Percentiles rank a stretch among this genome's conserved stretches.
These are phyloP conservation scores for Naganishia randhawae DNA, from an alignment of 768 basidiomycete genomes.

Conservation along the genomic window DNA sequence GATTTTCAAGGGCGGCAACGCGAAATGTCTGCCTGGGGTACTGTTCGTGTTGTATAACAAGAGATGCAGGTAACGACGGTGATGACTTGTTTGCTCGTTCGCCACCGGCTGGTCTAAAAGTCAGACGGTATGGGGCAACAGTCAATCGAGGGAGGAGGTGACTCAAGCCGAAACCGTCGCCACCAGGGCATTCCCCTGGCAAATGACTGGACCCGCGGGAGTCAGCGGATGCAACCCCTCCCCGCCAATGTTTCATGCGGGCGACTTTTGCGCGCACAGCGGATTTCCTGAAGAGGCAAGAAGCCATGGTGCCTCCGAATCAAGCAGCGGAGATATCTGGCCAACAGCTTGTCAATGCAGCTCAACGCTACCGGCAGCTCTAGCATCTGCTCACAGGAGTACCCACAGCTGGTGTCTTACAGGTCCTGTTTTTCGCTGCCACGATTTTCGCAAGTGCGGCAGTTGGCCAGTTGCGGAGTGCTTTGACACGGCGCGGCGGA, in stretches of 20 bases:
- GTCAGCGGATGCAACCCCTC: not conserved
- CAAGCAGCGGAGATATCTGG: not conserved
- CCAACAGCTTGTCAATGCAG: not conserved
- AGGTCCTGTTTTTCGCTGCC: too few relatives aligned
- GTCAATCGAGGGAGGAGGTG: not conserved
- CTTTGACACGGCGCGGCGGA: too few relatives aligned
- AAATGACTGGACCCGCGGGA: not conserved
- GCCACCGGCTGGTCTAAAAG: not conserved
- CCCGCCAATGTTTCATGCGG: not conserved
- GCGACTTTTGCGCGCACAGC: not conserved
- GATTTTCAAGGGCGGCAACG: not conserved
- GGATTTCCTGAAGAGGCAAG: not conserved
- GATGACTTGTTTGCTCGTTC: not conserved
- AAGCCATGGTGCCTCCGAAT: not conserved
- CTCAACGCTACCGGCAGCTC: too few relatives aligned
- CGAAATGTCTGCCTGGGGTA: not conserved
- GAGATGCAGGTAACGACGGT: too few relatives aligned
- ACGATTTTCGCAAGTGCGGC: too few relatives aligned
- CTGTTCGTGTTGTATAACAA: too few relatives aligned
- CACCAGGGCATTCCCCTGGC: not conserved
- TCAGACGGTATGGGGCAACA: not conserved
- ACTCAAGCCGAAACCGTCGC: not conserved
- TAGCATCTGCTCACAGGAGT: too few relatives aligned
- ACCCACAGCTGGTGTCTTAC: too few relatives aligned
- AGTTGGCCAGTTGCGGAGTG: too few relatives aligned